Base-by-base conservation (phyloP, 139 green algal genomes). In the Chlorella sp. region DNA sequence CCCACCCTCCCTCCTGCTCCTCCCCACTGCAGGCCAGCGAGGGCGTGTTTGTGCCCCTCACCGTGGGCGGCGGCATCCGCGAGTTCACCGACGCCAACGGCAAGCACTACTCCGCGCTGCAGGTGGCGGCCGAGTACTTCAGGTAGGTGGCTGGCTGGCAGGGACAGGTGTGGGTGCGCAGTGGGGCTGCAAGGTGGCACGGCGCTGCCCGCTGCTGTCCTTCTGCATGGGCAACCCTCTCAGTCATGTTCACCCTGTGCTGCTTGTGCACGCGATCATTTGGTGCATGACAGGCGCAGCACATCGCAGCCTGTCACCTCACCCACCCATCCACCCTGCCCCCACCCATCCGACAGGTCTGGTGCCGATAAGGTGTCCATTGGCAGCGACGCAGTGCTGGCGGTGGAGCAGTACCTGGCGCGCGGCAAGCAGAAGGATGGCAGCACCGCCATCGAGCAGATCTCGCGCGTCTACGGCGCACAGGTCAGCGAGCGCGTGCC, bases 291-390 rank as follows among this genome's bases (percentile, higher is more conserved):
- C n/a, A n/a, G n/a, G n/a, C n/a, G n/a, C 60, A 2, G 18, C 38
- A 38, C 38, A 2, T 17, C 38, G 26, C 71, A 38, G 4, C 21
- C 38, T 17, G 39, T 36, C 71, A 2, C 38, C 71, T 17, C 41
- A 34, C 39, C 13, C 15, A 28, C 72, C 55, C 68, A 36, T 26
- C 64, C 78, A 5, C 75, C 38, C 39, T 11, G 21, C 25, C 0
- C 25, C 44, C 36, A 5, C n/a, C 23, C 21, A 51, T 9, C 9
- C 44, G 44, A 25, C 85, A 93, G 92, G 57, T 96, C 94, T 32
- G 97, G 97, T 3, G 97, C 97, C 0, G 97, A 99, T 91, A 98
- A 99, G 78, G 93, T 99, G 67, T 98, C 94, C n/a, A 99, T 99
- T 28, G 97, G 97, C 51, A 94, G 92, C 57, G 97, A 99, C 85